Percentiles rank a stretch among this genome's conserved stretches.
These are phyloP conservation scores for Zizania palustris DNA, from an alignment of 202 grass and related monocot species.

Conservation along the genomic window DNA sequence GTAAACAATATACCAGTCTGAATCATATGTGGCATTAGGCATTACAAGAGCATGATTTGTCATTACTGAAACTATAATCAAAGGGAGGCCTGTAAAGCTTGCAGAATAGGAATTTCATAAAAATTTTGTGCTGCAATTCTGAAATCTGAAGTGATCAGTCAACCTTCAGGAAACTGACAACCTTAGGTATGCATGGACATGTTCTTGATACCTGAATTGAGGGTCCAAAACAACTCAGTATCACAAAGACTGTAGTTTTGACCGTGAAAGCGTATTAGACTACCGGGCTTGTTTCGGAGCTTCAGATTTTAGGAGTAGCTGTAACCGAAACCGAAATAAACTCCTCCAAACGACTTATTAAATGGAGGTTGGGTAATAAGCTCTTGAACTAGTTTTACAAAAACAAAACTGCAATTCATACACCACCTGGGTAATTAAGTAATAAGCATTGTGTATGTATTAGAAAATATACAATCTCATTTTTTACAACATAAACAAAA, in stretches of 20 bases:
- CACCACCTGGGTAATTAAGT: neutral
- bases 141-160: neutral
- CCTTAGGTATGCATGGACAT: neutral
- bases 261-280: too few relatives aligned
- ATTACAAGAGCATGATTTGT: slow-evolving; percentile 6
- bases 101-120: neutral
- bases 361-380: neutral
- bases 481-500: neutral
- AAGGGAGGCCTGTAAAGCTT: neutral
- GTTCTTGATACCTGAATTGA: neutral
- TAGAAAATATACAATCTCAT: neutral
- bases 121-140: neutral
- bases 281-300: too few relatives aligned
- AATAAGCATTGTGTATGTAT: too few relatives aligned
- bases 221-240: neutral
- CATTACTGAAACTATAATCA: neutral
- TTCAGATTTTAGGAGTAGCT: too few relatives aligned
- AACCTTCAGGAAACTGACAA: neutral
- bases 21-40: slow-evolving; percentile 7
- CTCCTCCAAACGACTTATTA: too few relatives aligned
- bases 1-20: neutral
- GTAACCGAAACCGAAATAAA: too few relatives aligned
- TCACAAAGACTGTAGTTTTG: neutral
- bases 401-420: neutral
- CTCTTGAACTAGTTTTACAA: neutral